A percentile compares a stretch with the other conserved stretches of the same genome.
These are phyloP conservation scores for Coemansia nantahalensis DNA, from an alignment of 192 early-diverging fungal species.

Conservation along the genomic window DNA sequence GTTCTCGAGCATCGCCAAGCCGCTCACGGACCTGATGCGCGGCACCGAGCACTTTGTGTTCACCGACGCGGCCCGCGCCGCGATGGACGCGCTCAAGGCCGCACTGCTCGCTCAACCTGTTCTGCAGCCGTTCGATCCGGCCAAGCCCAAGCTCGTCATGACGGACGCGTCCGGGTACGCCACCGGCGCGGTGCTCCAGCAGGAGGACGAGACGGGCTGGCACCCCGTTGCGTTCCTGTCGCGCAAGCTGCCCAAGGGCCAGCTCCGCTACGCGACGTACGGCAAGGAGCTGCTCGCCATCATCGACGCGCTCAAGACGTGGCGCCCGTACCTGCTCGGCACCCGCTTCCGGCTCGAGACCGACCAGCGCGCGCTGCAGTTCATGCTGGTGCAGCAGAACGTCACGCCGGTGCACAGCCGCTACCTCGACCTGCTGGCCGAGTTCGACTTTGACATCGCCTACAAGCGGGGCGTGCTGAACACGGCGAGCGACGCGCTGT, in stretches of 20 bases:
- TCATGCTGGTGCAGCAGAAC: background rate
- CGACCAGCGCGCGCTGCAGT: slow-evolving; percentile 1
- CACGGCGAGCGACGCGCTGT: slow-evolving; percentile 8
- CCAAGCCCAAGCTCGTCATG: background rate
- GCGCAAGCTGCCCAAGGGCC: background rate
- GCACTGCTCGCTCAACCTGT: slow-evolving; percentile 3
- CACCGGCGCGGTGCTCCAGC: slow-evolving; percentile 7
- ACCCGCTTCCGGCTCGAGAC: slow-evolving; percentile 2
- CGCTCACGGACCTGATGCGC: slow-evolving; percentile 4
- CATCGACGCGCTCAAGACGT: background rate
- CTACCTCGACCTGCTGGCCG: background rate
- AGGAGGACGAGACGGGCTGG: slow-evolving; percentile 1
- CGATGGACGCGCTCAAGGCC: slow-evolving; percentile 3
- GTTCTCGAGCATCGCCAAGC: background rate
- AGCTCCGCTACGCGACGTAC: slow-evolving; percentile 3
- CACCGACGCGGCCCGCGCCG: background rate
- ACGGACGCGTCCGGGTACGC: slow-evolving; percentile 8
- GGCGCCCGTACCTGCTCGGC: slow-evolving; percentile 8
- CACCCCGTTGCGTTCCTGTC: slow-evolving; percentile 11
- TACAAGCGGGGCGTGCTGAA: slow-evolving; percentile 1
- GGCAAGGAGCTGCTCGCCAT: slow-evolving; percentile 4
- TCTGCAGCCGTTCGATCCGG: slow-evolving; percentile 11
- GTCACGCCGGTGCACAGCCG: background rate
- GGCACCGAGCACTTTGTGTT: slow-evolving; percentile 10
- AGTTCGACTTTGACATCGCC: slow-evolving; percentile 5